Base-by-base conservation (phyloP, 306 rosid species). In the Malus asiatica region DNA sequence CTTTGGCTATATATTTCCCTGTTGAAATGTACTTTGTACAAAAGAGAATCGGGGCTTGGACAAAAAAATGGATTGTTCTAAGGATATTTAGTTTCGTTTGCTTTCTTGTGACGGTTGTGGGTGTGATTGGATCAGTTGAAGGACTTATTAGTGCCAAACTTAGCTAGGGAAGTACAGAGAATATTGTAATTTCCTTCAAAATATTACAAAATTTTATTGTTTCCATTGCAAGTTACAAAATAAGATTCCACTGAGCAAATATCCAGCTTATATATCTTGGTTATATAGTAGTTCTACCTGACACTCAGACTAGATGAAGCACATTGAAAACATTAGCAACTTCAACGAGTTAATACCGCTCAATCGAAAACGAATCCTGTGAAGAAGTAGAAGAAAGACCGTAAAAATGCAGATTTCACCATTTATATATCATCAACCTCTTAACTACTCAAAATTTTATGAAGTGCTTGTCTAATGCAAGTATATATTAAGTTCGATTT, bases 21-120 rank as follows among this genome's bases (percentile, higher is more conserved):
- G 93, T 93, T 51, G 94, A 93, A 76, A 91, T 93, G 98, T 87
- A 91, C 84, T 83, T 90, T 75, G 84, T 84, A 65, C 98, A 86
- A 75, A 91, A 85, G 83, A 90, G 85, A 76, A 78, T 90, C 51
- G 84, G 76, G 51, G 79, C 89, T 60, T 93, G 94, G 97, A 86
- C 97, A 20, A 83, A 25, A 60, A 79, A 82, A 84, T 93, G 98
- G 98, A 30, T 88, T 76, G 35, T 80, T 46, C 86, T 93, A n/a
- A 78, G 87, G 58, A 48, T 72, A 0, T 90, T 93, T 81, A 88
- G 97, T 83, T 73, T 85, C 68, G 55, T 78, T 77, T 91, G 98
- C 86, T 88, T 91, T 55, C 45, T 90, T 60, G 84, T 90, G 11
- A 70, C 97, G 16, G 52, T 87, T 3, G 13, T 87, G 18, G 89